Base-by-base conservation (phyloP, 2,329 filamentous ascomycete genomes). In the Ceratocystis destructans region DNA sequence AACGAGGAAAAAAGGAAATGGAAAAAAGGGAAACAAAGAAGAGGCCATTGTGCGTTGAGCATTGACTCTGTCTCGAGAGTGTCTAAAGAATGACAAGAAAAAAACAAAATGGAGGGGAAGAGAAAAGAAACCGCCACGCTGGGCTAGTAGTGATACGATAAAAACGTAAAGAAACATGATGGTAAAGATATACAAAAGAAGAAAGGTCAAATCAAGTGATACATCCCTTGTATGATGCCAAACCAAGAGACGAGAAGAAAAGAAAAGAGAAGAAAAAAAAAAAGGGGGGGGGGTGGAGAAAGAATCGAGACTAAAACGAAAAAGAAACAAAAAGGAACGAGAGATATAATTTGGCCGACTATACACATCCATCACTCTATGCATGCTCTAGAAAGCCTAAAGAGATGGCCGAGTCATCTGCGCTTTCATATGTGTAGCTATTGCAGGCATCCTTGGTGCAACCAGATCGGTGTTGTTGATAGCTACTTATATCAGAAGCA, bases 151-250 rank as follows among this genome's bases (percentile, higher is more conserved):
- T 37, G 53, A 61, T 46, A 62, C 17, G 31, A 66, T 37, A 44
- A 61, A 55, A 50, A 46, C 45, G 37, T 48, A 62, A 44, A 41
- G 7, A 62, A 37, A 45, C n/a, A 25, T 50, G 31, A n/a, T 41
- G 20, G 33, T 37, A 41, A 64, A 55, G n/a, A 64, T 55, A 28
- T 28, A 55, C 31, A 64, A 53, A 53, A 57, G 46, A 64, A 66
- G 44, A 48, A 33, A n/a, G 59, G 22, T 28, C 22, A 55, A 62
- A 57, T 31, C 62, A 44, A 37, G 33, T 45, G 31, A n/a, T 62
- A 31, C 41, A 31, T 37, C 41, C 25, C 12, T 59, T 31, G 53
- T 59, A 33, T 59, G 28, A 59, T 25, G 53, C 53, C 53, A 59
- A 31, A 25, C 53, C 53, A 31, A 17, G 33, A 59, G 15, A 25